Conservation (phyloP, 495 filamentous ascomycete genomes). For the Tuber aestivum region DNA sequence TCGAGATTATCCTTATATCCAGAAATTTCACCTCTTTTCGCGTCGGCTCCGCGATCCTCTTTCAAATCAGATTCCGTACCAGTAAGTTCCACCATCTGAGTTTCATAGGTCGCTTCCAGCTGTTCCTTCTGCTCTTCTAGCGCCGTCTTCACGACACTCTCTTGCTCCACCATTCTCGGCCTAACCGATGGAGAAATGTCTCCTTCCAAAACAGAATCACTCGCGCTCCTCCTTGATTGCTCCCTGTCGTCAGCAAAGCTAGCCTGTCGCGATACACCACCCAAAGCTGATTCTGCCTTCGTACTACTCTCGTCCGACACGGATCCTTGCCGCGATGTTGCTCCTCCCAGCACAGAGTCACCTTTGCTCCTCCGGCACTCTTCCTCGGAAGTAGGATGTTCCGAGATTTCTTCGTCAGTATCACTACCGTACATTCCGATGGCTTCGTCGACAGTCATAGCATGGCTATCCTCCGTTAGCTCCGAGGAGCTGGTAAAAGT, state of each 20-base stretch:
- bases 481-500: conserved; percentile 45
- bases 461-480: conserved; percentile 54
- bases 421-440: conserved; percentile 72
- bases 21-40: conserved; percentile 11
- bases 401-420: conserved; percentile 63
- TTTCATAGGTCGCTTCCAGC: conserved; percentile 5
- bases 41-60: background rate
- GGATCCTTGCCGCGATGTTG: conserved; percentile 32
- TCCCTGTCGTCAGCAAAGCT: conserved; percentile 30
- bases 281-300: conserved; percentile 25
- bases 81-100: background rate
- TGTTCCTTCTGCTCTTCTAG: conserved; percentile 22
- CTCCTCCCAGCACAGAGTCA: conserved; percentile 37
- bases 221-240: conserved; percentile 24
- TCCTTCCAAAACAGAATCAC: conserved; percentile 36
- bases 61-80: background rate
- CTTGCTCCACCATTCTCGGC: conserved; percentile 23
- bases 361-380: conserved; percentile 40
- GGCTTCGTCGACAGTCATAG: conserved; percentile 82
- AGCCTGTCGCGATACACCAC: conserved; percentile 26
- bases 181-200: conserved; percentile 29
- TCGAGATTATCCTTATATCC: background rate
- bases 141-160: conserved; percentile 8
- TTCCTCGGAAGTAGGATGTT: conserved; percentile 38
- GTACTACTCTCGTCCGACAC: conserved; percentile 26